Evolutionary conservation across 306 rosid genomes (phyloP).

Genomic region (Oxytropis ochrocephala): DNA sequence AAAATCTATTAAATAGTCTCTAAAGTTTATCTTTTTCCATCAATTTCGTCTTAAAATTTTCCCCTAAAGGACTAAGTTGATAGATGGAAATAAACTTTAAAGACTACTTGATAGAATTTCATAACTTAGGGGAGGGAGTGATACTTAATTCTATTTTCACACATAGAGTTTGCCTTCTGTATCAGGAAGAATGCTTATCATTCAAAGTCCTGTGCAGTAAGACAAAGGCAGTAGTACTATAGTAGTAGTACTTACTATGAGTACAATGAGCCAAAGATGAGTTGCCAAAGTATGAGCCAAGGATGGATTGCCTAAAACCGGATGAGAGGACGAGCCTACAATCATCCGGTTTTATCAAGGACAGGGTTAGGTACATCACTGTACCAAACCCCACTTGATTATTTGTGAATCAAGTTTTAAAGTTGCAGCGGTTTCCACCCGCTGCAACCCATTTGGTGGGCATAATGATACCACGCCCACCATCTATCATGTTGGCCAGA

Average conservation of each 20-base stretch:
- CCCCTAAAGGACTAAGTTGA: too few relatives aligned
- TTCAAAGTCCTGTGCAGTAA: slow-evolving; percentile 8
- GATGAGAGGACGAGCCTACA: slow-evolving; percentile 31
- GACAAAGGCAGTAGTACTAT: slow-evolving; percentile 6
- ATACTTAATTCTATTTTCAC: slow-evolving; percentile 2
- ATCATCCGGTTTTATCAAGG: slow-evolving; percentile 45
- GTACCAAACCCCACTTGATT: slow-evolving; percentile 33
- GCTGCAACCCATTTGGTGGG: slow-evolving; percentile 80
- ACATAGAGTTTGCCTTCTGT: slow-evolving; percentile 16
- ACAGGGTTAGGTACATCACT: slow-evolving; percentile 22
- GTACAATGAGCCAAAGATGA: slow-evolving; percentile 71
- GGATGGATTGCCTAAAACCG: slow-evolving; percentile 69
- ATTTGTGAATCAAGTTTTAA: slow-evolving; percentile 47
- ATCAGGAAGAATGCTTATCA: neutral
- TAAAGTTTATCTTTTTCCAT: too few relatives aligned
- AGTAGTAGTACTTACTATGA: neutral
- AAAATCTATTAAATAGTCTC: too few relatives aligned
- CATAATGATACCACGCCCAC: slow-evolving; percentile 41
- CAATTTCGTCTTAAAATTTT: too few relatives aligned
- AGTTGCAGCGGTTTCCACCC: slow-evolving; percentile 60
- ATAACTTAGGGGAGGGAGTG: too few relatives aligned
- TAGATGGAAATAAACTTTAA: too few relatives aligned
- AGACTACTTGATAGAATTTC: too few relatives aligned
- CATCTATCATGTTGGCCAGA: slow-evolving; percentile 43
- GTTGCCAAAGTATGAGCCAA: slow-evolving; percentile 51